Conservation (phyloP, 1,284 basidiomycete genomes). For the Rhodotorula mucilaginosa region DNA sequence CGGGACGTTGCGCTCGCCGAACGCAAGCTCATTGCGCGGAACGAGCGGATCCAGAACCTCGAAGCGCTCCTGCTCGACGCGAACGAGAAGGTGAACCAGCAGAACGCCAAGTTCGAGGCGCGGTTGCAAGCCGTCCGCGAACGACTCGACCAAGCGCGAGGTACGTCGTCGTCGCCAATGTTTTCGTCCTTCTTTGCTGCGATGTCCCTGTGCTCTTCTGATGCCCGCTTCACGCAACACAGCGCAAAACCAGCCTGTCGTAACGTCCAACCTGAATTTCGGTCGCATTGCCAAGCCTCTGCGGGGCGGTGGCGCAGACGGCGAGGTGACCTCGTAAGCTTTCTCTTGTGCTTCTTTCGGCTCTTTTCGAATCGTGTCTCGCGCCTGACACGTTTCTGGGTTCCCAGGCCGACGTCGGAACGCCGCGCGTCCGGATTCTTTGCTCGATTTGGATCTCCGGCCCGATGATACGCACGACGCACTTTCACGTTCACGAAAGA, state of each 20-base stretch:
- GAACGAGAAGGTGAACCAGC: conserved; percentile 80
- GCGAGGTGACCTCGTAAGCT: conserved; percentile 15
- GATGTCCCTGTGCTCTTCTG: not conserved
- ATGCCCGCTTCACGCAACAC: conserved; percentile 7
- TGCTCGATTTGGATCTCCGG: conserved; percentile 8
- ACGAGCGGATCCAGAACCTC: conserved; percentile 94
- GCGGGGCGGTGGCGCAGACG: conserved; percentile 64
- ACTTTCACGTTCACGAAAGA: not conserved
- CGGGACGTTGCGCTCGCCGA: conserved; percentile 97
- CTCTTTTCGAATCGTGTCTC: too few relatives aligned
- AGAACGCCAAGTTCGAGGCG: conserved; percentile 93
- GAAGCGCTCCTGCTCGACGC: conserved; percentile 89
- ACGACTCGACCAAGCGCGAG: conserved; percentile 83
- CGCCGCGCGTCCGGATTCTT: conserved; percentile 23
- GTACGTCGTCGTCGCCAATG: conserved; percentile 55
- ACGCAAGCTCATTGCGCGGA: conserved; percentile 89
- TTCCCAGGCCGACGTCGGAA: not conserved
- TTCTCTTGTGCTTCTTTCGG: too few relatives aligned
- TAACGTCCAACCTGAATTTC: conserved; percentile 67
- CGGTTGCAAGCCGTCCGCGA: conserved; percentile 89
- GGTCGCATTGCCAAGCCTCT: conserved; percentile 95
- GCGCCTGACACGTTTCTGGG: not conserved
- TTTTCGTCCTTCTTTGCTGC: not conserved
- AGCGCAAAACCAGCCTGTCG: conserved; percentile 70
- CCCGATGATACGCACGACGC: not conserved